Evolutionary conservation across 2,329 filamentous ascomycete species (phyloP), one percentile per base, ranked within the genome.

Genomic region (Teratosphaeria destructans): DNA sequence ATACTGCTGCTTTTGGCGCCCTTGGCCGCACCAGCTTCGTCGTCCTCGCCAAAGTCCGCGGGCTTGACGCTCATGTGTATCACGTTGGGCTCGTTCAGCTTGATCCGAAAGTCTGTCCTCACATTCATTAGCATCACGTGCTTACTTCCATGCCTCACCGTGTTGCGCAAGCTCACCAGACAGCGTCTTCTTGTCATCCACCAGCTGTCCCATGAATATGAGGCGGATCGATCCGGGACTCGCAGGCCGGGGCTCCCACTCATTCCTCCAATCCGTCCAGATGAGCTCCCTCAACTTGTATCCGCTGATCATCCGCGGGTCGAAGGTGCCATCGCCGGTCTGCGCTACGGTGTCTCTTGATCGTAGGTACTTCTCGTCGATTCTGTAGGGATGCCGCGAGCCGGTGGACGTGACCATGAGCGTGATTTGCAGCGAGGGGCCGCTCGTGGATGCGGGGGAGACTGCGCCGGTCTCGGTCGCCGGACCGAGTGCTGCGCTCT

Each of bases 221-320:
- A 97, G 76, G 56, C 93, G 82, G 77, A 97, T 97, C 62, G 87
- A 89, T 69, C 86, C 93, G 11, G 93, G 92, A 70, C 89, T 94
- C 29, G 88, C 85, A 1, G 93, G 93, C 70, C 89, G 86, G 16
- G 85, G 78, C 69, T 96, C 92, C 93, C 93, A 96, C 27, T 55
- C 53, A 80, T 66, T 55, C 66, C 90, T 82, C 93, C 93, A 97
- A 73, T 96, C 92, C 68, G 90, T 82, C 78, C 94, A 83, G 71
- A 97, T 96, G 70, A 96, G 78, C 76, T 96, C 91, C 75, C 96
- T 96, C 65, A 97, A 78, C 3, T 90, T 95, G 72, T 96, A 96
- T 56, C 96, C 87, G 66, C 89, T 95, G 75, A 97, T 90, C 71
- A 87, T 89, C 71, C 90, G 92, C 0, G 91, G 91, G 70, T 96